Evolutionary conservation across 257 asterid genomes (phyloP), one percentile per base, ranked within the genome.

Genomic region (Ocimum tenuiflorum): DNA sequence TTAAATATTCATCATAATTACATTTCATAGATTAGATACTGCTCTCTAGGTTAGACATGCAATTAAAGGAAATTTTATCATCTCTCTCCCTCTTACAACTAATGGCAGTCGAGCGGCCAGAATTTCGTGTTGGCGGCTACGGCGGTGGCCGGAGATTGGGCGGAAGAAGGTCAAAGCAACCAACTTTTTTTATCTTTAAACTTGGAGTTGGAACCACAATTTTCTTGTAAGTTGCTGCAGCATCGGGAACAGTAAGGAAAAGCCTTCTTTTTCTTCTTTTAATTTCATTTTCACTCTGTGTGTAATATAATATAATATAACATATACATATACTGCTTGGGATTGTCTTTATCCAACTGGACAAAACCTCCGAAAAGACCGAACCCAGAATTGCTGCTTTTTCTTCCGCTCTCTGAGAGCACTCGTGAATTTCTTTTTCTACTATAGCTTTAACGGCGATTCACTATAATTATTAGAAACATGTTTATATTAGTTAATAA

Each of bases 1-100:
- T 70, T 77, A 70, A 70, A 79, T 70, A 73, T 53, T 19, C 47
- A 52, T 76, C 77, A 81, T 85, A 75, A 85, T 80, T 71, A 55
- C 56, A 65, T 39, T 43, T 12, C 49, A 43, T 43, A 41, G 17
- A 41, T 41, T 41, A 41, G 47, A 41, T 41, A 41, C n/a, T 35
- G 41, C 41, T 35, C 41, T 35, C 41, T 35, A 35, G 41, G 41
- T 7, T 35, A 35, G 41, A 35, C 41, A 38, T 38, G 45, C 13
- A 38, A 13, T 43, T 2, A 43, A 43, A n/a, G 49, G 49, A 5
- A 43, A 19, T 43, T 13, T 43, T n/a, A 3, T 11, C 0, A 13
- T 3, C 13, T 41, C 47, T 41, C 47, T 41, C 47, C 13, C 47
- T n/a, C n/a, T n/a, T 13, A 13, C n/a, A 43, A 43, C 13, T 43